Base-by-base conservation (phyloP, 2,329 filamentous ascomycete genomes). In the Waltergamsia citrina region DNA sequence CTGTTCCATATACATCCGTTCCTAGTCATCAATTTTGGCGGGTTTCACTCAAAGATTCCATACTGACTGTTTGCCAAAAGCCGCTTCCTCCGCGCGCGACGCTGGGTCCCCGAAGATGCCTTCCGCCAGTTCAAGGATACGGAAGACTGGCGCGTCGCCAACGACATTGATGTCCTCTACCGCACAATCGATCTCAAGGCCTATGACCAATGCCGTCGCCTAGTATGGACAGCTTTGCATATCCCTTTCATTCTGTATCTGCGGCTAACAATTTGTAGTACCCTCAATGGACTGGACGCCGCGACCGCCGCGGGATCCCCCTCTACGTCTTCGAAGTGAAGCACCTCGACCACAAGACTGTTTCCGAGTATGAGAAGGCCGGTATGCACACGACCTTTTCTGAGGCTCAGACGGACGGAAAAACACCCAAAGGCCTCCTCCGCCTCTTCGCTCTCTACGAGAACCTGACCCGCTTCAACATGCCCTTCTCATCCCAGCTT, bases 401-500 rank as follows among this genome's bases (percentile, higher is more conserved):
- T 47, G 69, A 78, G 45, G 78, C 81, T 44, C 71, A 77, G 45
- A 63, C 71, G 6, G 74, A 80, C 41, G 72, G 74, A 43, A 81
- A 79, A 48, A 81, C 74, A 2, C 73, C 83, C 0, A 65, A 81
- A 18, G 85, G 85, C 51, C 73, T 94, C 50, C 67, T 95, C 34
- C 83, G 86, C 17, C 71, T 96, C 5, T 94, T 94, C 54, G 86
- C 88, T 2, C 69, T 95, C 12, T 96, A 96, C 63, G 90, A 96
- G 63, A 92, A 92, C 59, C 69, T 95, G 37, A 87, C 83, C 23
- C 74, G 82, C 46, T 95, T 95, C 58, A 79, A 81, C 43, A 78
- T 93, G 63, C 88, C 90, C 3, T 62, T 95, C 29, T 88, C 84
- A 62, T 85, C 85, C 25, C 73, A 83, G 48, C 71, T 94, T 41